Evolutionary conservation across 1,139 yeast genomes (phyloP).

Genomic region (Yamadazyma spencermartinsiae): DNA sequence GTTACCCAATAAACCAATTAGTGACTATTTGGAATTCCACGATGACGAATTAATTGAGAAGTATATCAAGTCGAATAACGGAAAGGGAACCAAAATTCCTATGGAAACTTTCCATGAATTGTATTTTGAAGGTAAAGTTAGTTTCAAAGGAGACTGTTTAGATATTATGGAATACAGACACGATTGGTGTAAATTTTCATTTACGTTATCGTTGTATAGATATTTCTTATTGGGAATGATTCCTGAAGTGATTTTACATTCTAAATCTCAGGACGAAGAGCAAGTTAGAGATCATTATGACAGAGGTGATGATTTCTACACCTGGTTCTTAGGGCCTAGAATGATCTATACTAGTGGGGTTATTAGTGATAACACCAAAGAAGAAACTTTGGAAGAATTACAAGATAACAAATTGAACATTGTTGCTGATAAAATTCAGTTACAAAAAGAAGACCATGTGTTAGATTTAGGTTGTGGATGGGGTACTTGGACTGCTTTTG

Average conservation of each 20-base stretch:
- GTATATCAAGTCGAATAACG: slow-evolving; percentile 57
- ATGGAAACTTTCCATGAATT: slow-evolving; percentile 92
- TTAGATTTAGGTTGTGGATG: slow-evolving; percentile 94
- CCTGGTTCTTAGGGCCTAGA: slow-evolving; percentile 93
- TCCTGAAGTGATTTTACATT: slow-evolving; percentile 90
- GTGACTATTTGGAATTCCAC: slow-evolving; percentile 80
- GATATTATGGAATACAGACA: slow-evolving; percentile 85
- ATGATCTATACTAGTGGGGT: slow-evolving; percentile 93
- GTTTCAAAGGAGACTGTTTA: slow-evolving; percentile 84
- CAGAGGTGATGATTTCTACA: slow-evolving; percentile 94
- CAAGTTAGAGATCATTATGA: slow-evolving; percentile 96
- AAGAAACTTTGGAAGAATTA: slow-evolving; percentile 79
- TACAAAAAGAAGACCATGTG: slow-evolving; percentile 69
- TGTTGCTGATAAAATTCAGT: slow-evolving; percentile 84
- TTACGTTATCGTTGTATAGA: slow-evolving; percentile 75
- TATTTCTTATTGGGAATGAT: slow-evolving; percentile 86
- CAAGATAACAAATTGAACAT: slow-evolving; percentile 89
- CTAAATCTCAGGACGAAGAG: slow-evolving; percentile 93
- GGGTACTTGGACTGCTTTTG: slow-evolving; percentile 90
- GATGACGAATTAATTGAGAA: slow-evolving; percentile 69
- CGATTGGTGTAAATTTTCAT: slow-evolving; percentile 85
- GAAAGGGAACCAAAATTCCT: slow-evolving; percentile 74
- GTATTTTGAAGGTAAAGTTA: slow-evolving; percentile 80
- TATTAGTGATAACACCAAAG: slow-evolving; percentile 66
- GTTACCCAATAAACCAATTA: slow-evolving; percentile 77